A percentile compares a stretch with the other conserved stretches of the same genome.
Evolutionary conservation across 805 yeast species (phyloP).

Genomic region (Candida hungchunana): DNA sequence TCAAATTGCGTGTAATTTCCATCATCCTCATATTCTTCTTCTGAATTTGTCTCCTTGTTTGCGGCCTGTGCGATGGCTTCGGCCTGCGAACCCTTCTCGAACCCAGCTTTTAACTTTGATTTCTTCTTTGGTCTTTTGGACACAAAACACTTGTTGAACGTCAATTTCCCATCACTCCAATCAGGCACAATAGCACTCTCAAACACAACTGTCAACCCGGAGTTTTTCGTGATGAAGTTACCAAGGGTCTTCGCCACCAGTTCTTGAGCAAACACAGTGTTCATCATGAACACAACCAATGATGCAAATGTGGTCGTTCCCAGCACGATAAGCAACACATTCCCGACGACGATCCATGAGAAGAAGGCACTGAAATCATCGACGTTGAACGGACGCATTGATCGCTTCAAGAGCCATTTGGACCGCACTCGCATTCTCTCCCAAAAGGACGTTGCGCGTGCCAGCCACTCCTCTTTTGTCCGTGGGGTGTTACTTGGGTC

Average conservation of each 20-base stretch:
- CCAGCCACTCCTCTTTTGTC: constrained; percentile 38
- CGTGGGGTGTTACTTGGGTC: constrained; percentile 5
- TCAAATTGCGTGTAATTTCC: constrained; percentile 97
- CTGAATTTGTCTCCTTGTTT: constrained; percentile 1
- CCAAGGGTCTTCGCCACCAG: constrained; percentile 79
- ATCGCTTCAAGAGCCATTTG: constrained; percentile 73
- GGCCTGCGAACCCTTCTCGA: constrained; percentile 68
- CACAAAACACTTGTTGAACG: constrained; percentile 79
- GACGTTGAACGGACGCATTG: constrained; percentile 81
- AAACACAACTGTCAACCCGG: constrained; percentile 78
- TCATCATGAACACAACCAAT: constrained; percentile 65
- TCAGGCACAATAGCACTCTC: constrained; percentile 94
- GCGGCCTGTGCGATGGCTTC: constrained; percentile 57
- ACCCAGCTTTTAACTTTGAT: constrained; percentile 36
- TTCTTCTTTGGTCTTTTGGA: constrained; percentile 71
- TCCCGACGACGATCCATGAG: constrained; percentile 90
- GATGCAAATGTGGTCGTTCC: constrained; percentile 95
- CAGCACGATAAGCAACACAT: constrained; percentile 68
- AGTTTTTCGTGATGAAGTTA: constrained; percentile 74
- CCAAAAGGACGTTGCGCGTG: constrained; percentile 36
- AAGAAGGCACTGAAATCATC: constrained; percentile 89
- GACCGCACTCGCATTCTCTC: constrained; percentile 43
- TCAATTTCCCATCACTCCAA: constrained; percentile 84
- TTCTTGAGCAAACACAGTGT: constrained; percentile 57
- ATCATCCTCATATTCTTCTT: constrained; percentile 54